Evolutionary conservation across 257 asterid genomes (phyloP), one percentile per base, ranked within the genome.

Genomic region (Buddleja alternifolia): DNA sequence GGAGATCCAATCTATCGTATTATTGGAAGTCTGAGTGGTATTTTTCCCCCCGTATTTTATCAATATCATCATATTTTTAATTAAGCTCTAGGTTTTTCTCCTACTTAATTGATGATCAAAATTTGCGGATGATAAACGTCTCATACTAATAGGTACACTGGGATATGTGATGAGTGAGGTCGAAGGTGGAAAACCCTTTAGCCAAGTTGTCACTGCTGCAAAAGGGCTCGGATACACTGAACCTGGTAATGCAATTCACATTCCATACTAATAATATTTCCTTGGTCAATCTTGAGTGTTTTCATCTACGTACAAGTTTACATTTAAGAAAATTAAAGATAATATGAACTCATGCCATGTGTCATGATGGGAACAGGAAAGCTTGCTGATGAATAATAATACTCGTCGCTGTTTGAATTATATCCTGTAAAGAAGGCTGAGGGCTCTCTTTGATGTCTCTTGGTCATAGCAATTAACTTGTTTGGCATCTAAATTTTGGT

Each of bases 111-210:
- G 67, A 73, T 60, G 9, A 50, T 72, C 61, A 45, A 53, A 36
- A 64, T 23, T 45, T 56, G 54, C 32, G 37, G 41, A 61, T 73
- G 71, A 47, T 69, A 44, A 24, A 61, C 6, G 23, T 69, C 32
- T 57, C 69, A 16, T 59, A 60, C 47, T 61, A 44, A 70, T 70
- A 93, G 98, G 98, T 79, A 93, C 98, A 7, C 75, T 93, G 66
- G 98, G 98, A 61, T 93, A 88, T 81, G 98, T 93, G 78, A 93
- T 90, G 98, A 88, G 95, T 44, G 89, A 93, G 80, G 92, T 93
- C 71, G 96, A 90, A 83, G 80, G 87, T 50, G 98, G 97, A 76
- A 83, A 78, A 63, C 90, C 92, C 59, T 90, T 93, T 71, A 90
- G 98, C 80, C 78, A 90, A 60, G 98, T 93, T 45, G 93, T 93